phyloP scores from a whole-genome alignment of 768 basidiomycete genomes.

The Flagelloscypha sp. region DNA sequence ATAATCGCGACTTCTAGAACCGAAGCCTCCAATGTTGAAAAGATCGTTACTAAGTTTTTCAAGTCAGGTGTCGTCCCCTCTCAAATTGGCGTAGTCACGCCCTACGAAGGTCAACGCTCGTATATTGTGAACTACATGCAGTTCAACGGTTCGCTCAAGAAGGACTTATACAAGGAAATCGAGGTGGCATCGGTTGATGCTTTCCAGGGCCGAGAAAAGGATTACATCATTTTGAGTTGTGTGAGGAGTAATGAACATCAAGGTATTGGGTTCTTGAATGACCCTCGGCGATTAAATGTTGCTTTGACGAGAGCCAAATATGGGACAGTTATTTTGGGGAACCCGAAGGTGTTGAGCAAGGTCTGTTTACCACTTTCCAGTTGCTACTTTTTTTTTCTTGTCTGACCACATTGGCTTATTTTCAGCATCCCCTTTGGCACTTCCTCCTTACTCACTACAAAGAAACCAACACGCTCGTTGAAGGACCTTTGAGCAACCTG shows the following conservation, averaged over 20 bases:
- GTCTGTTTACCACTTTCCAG: constrained; percentile 31
- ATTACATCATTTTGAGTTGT: constrained; percentile 97
- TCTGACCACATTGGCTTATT: constrained; percentile 12
- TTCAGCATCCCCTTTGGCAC: constrained; percentile 95
- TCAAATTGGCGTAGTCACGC: constrained; percentile 98
- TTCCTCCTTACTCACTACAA: constrained; percentile 98
- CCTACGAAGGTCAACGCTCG: constrained; percentile 97
- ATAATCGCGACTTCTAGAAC: constrained; percentile 45
- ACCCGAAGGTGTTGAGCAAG: constrained; percentile 99
- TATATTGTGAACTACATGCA: constrained; percentile 99
- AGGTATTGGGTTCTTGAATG: constrained; percentile 98
- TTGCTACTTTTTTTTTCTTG: constrained; percentile 3
- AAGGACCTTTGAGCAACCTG: constrained; percentile 92
- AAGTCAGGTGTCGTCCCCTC: constrained; percentile 92
- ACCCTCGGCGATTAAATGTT: constrained; percentile 92
- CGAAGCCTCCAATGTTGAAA: constrained; percentile 98
- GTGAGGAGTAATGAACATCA: constrained; percentile 99
- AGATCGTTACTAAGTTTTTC: constrained; percentile 99
- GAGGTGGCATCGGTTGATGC: constrained; percentile 99
- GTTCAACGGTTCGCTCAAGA: constrained; percentile 98
- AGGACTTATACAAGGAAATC: constrained; percentile 98
- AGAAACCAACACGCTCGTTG: constrained; percentile 88
- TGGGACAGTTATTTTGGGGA: constrained; percentile 98
- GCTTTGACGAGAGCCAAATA: constrained; percentile 97
- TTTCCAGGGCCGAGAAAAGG: constrained; percentile 99